phyloP scores from a whole-genome alignment of 2,329 filamentous ascomycete genomes.

The Penicillium sp. region DNA sequence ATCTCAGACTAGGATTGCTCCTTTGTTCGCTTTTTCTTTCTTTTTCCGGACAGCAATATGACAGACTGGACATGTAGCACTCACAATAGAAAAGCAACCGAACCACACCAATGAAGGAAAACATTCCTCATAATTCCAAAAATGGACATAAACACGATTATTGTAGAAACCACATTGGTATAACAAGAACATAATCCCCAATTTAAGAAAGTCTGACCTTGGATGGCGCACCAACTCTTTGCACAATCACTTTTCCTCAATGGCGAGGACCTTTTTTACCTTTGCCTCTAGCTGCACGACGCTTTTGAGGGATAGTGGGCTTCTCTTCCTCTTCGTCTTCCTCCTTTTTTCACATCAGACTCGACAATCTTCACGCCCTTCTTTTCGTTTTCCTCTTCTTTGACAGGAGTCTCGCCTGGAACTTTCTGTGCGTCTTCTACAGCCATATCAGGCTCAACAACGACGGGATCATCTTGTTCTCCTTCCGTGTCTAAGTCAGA shows the following conservation, averaged over 20 bases:
- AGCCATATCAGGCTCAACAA: not conserved
- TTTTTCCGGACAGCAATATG: not conserved
- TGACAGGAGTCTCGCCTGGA: not conserved
- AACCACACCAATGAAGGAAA: not conserved
- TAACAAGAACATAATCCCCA: not conserved
- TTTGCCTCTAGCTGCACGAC: too few species aligned
- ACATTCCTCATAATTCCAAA: not conserved
- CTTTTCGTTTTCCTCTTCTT: not conserved
- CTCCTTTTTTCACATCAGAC: not conserved
- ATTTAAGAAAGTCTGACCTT: not conserved
- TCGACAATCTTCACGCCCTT: not conserved
- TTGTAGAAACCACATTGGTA: not conserved
- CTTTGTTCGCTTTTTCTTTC: not conserved
- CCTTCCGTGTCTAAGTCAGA: not conserved
- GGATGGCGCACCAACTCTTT: not conserved
- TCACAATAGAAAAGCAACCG: too few species aligned
- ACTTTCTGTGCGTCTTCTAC: too few species aligned
- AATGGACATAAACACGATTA: not conserved
- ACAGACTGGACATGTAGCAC: not conserved
- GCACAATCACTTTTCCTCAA: not conserved
- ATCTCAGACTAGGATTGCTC: not conserved
- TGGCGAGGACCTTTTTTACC: not conserved
- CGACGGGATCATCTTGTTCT: too few species aligned
- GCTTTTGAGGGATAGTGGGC: too few species aligned
- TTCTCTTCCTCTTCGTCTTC: too few species aligned